phyloP scores from a whole-genome alignment of 148 eudicot species.

The Talinum fruticosum region DNA sequence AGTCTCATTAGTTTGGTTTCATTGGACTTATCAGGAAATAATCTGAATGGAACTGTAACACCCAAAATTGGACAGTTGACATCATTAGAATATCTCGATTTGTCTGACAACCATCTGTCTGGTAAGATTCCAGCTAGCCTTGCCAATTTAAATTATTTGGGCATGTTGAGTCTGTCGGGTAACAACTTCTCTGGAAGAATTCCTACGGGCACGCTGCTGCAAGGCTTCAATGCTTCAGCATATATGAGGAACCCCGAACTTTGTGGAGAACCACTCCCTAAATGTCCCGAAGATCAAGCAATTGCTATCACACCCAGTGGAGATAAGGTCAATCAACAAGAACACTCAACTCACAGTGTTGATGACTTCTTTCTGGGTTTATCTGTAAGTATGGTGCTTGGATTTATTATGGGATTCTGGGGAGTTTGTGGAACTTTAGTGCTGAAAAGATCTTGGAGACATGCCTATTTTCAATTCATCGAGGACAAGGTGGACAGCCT shows the following conservation, averaged over 20 bases:
- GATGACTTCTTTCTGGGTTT: neutral
- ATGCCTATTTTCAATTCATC: neutral
- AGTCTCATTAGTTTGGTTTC: neutral
- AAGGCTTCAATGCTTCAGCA: neutral
- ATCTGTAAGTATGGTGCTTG: neutral
- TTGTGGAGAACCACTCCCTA: neutral
- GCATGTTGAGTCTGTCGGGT: neutral
- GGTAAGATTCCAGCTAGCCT: neutral
- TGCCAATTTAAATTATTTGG: neutral
- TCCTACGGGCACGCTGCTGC: neutral
- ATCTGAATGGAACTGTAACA: neutral
- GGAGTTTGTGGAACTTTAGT: neutral
- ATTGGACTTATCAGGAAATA: neutral
- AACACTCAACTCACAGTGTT: neutral
- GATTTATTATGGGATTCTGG: slow-evolving; percentile 3
- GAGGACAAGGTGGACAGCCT: neutral
- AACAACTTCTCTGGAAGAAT: slow-evolving; percentile 2
- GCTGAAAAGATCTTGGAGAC: slow-evolving; percentile 4
- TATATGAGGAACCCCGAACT: neutral
- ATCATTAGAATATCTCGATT: neutral
- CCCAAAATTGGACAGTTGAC: neutral
- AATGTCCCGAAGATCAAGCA: neutral
- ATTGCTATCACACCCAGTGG: no score
- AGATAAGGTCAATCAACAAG: neutral
- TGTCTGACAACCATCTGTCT: neutral